These are phyloP conservation scores for Salvia miltiorrhiza DNA, from an alignment of 257 asterid species.

Conservation along the genomic window DNA sequence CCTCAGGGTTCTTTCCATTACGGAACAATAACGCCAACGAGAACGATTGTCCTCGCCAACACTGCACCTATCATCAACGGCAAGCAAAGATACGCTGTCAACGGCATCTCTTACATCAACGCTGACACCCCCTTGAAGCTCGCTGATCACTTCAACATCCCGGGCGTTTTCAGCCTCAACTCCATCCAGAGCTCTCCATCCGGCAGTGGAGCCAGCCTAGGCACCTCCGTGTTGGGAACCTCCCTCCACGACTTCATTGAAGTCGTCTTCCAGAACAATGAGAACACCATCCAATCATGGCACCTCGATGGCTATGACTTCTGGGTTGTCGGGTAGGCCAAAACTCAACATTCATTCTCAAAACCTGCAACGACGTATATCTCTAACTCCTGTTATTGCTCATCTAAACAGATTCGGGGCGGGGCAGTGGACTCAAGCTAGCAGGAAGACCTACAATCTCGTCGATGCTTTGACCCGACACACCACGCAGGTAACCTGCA, in stretches of 20 bases:
- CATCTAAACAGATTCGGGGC: constrained; percentile 57
- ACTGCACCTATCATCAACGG: constrained; percentile 71
- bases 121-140: constrained; percentile 90
- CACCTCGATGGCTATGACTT: constrained; percentile 97
- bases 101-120: constrained; percentile 64
- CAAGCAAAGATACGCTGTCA: constrained; percentile 81
- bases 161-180: constrained; percentile 69
- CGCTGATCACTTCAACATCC: constrained; percentile 83
- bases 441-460: constrained; percentile 69
- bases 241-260: constrained; percentile 80
- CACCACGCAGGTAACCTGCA: constrained; percentile 65
- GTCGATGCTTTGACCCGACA: constrained; percentile 87
- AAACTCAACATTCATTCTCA: background rate
- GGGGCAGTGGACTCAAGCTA: constrained; percentile 69
- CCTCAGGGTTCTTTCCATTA: constrained; percentile 97
- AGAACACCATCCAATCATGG: constrained; percentile 65
- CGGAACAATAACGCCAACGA: constrained; percentile 55
- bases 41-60: constrained; percentile 70
- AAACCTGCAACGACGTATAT: background rate
- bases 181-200: constrained; percentile 63
- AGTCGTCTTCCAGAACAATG: constrained; percentile 74
- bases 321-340: constrained; percentile 88
- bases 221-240: constrained; percentile 63
- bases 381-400: constrained; percentile 11
- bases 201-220: constrained; percentile 39